Percentiles rank a stretch among this genome's conserved stretches.
Conservation (phyloP, 1,284 basidiomycete species). For the Leccinum subrobustum region DNA sequence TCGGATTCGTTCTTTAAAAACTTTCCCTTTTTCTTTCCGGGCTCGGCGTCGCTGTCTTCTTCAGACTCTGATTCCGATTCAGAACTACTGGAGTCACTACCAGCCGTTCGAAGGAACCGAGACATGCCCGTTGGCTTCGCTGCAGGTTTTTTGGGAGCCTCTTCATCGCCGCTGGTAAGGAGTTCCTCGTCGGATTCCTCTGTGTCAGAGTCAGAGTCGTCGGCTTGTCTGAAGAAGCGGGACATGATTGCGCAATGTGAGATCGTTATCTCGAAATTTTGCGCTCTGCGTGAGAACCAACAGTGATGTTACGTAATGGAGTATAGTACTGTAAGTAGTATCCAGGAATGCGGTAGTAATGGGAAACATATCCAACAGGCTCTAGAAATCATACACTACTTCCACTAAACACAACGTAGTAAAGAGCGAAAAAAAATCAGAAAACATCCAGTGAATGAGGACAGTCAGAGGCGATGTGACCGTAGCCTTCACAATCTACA, state of each 20-base stretch:
- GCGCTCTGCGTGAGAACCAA: constrained; percentile 14
- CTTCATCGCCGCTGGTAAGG: constrained; percentile 75
- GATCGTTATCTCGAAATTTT: constrained; percentile 34
- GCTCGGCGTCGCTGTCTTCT: constrained; percentile 42
- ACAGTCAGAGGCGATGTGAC: constrained; percentile 68
- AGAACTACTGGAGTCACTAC: constrained; percentile 42
- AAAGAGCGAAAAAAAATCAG: constrained; percentile 32
- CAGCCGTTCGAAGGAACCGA: constrained; percentile 65
- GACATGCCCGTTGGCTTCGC: constrained; percentile 67
- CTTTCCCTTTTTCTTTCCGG: constrained; percentile 48
- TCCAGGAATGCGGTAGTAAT: background rate
- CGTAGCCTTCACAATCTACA: constrained; percentile 74
- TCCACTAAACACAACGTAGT: constrained; percentile 11
- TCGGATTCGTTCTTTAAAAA: constrained; percentile 53
- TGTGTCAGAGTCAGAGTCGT: constrained; percentile 77
- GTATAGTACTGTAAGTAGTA: background rate
- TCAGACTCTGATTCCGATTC: constrained; percentile 49
- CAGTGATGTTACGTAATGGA: constrained; percentile 21
- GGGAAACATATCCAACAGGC: constrained; percentile 12
- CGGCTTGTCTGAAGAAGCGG: constrained; percentile 83
- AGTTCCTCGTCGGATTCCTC: constrained; percentile 82
- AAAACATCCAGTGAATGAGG: constrained; percentile 82
- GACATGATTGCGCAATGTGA: constrained; percentile 54
- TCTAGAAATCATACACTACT: constrained; percentile 14
- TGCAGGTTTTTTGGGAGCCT: constrained; percentile 48